These are phyloP conservation scores for Mesembryanthemum crystallinum DNA, from an alignment of 148 eudicot species.

Conservation along the genomic window DNA sequence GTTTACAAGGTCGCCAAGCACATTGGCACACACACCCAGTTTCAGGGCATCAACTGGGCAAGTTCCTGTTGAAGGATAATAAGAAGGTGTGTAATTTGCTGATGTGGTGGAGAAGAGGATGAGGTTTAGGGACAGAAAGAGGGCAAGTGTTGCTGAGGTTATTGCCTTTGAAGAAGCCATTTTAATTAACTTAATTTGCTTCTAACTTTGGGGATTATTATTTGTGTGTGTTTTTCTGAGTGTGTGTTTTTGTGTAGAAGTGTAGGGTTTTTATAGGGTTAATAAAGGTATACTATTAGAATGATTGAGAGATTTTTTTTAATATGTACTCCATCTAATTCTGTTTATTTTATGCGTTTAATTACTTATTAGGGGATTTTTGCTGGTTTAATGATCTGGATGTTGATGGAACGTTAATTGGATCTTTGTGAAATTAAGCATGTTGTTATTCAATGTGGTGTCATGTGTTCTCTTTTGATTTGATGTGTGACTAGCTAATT, in stretches of 20 bases:
- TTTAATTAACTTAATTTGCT: no score
- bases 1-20: constrained; percentile 36
- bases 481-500: background rate
- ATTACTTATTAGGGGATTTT: background rate
- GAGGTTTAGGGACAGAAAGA: constrained; percentile 43
- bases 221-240: background rate
- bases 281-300: background rate
- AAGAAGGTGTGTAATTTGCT: no score
- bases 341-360: no score
- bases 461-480: background rate
- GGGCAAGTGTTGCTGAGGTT: constrained; percentile 28
- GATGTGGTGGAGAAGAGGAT: constrained; percentile 34
- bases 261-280: background rate
- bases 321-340: no score
- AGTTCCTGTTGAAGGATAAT: background rate
- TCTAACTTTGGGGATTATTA: background rate
- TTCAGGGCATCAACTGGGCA: constrained; percentile 63
- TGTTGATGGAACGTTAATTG: background rate
- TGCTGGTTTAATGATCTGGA: background rate
- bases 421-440: background rate
- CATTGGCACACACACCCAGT: constrained; percentile 49
- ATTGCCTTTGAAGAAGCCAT: constrained; percentile 26
- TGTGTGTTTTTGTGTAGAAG: background rate
- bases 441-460: background rate
- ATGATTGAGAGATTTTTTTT: background rate